Percentiles rank a stretch among this genome's conserved stretches.
Conservation (phyloP, 495 filamentous ascomycete genomes). For the Parathielavia appendiculata region DNA sequence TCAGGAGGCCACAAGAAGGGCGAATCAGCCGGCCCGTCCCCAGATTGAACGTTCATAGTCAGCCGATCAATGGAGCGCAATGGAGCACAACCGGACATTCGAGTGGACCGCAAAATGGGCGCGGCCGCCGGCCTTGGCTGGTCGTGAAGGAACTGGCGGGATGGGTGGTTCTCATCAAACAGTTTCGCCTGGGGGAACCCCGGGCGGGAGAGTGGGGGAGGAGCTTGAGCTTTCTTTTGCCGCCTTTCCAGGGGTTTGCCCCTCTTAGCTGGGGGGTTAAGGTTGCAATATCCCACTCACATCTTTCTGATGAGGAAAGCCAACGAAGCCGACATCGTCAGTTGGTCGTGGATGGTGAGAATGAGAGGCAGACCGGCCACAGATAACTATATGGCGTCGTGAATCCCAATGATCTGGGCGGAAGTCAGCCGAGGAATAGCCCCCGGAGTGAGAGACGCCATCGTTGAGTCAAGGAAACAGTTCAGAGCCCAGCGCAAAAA, state of each 20-base stretch:
- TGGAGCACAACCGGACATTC: not conserved
- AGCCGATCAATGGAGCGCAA: not conserved
- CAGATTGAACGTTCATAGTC: not conserved
- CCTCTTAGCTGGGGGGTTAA: not conserved
- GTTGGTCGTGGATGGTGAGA: no score
- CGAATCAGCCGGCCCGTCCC: constrained; percentile 8
- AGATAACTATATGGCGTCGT: no score
- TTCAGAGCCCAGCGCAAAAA: no score
- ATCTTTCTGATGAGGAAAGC: not conserved
- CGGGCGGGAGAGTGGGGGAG: constrained; percentile 7
- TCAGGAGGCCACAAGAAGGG: not conserved
- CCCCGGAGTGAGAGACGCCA: no score
- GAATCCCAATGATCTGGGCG: no score
- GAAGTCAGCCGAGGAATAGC: no score
- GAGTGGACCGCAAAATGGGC: not conserved
- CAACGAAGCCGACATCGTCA: no score
- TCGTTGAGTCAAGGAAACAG: no score
- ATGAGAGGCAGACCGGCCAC: no score
- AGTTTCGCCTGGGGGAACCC: not conserved
- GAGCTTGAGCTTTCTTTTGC: not conserved
- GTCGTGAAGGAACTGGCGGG: not conserved
- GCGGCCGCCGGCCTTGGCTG: constrained; percentile 3
- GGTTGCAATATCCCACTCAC: not conserved
- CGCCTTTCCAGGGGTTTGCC: constrained; percentile 1
- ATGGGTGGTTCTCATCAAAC: constrained; percentile 9